These are phyloP conservation scores for Aspergillus chevalieri DNA, from an alignment of 2,329 filamentous ascomycete species.

Conservation along the genomic window DNA sequence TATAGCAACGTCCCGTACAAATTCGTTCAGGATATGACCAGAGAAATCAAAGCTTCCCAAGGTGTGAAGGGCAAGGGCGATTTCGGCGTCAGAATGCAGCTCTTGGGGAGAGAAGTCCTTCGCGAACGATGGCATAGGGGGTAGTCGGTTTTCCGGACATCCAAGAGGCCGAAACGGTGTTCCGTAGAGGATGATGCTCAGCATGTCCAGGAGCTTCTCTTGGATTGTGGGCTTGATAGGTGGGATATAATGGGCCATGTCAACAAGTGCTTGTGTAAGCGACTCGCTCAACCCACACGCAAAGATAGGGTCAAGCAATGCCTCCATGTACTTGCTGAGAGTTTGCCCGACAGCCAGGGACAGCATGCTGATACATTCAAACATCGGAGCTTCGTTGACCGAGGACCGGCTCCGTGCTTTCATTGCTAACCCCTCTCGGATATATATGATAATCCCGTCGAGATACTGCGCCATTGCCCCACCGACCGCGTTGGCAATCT, in stretches of 20 bases:
- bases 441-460: constrained; percentile 87
- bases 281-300: constrained; percentile 91
- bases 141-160: constrained; percentile 79
- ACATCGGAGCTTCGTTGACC: constrained; percentile 67
- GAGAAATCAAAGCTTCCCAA: constrained; percentile 96
- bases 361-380: constrained; percentile 95
- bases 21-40: constrained; percentile 89
- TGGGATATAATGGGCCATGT: constrained; percentile 98
- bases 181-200: constrained; percentile 88
- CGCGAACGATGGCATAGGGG: constrained; percentile 72
- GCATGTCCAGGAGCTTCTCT: constrained; percentile 85
- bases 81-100: constrained; percentile 78
- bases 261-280: constrained; percentile 88
- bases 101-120: constrained; percentile 80
- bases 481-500: constrained; percentile 92
- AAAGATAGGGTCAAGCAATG: constrained; percentile 90
- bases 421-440: constrained; percentile 79
- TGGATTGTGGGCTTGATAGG: constrained; percentile 90
- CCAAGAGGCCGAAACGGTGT: constrained; percentile 88
- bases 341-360: constrained; percentile 93
- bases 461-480: constrained; percentile 92
- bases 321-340: constrained; percentile 96
- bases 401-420: constrained; percentile 61
- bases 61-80: constrained; percentile 88
- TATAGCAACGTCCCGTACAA: constrained; percentile 95